Percentiles rank a stretch among this genome's conserved stretches.
Evolutionary conservation across 2,329 filamentous ascomycete genomes (phyloP).

Genomic region (Fusarium phyllophilum): DNA sequence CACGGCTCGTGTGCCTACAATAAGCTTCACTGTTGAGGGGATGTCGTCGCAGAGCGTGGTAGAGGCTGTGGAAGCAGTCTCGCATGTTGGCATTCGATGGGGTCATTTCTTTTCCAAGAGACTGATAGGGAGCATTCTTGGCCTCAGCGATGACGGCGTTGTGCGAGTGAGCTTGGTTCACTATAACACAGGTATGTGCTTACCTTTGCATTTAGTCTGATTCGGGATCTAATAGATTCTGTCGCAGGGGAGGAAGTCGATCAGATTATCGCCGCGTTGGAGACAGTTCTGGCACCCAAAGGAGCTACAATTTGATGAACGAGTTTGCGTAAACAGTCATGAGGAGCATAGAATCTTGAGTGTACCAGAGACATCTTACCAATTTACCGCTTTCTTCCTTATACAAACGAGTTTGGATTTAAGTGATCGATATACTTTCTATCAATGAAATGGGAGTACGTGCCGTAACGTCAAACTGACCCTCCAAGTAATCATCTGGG

Average conservation of each 20-base stretch:
- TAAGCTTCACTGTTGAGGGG: neutral
- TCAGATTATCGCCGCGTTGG: neutral
- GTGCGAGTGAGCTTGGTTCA: conserved; percentile 1
- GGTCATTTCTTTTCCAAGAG: conserved; percentile 6
- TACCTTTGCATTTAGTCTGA: neutral
- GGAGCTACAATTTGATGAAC: neutral
- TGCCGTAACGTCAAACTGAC: no score
- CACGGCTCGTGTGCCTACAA: neutral
- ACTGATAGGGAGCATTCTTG: neutral
- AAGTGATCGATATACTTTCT: no score
- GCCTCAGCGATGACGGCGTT: neutral
- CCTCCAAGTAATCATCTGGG: no score
- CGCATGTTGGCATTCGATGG: neutral
- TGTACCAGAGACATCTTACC: no score
- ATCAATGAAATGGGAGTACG: no score
- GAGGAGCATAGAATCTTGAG: no score
- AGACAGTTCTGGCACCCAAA: neutral
- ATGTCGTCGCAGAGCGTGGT: neutral
- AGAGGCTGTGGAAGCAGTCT: neutral
- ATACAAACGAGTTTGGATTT: no score
- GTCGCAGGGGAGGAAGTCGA: neutral
- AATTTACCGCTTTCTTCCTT: no score
- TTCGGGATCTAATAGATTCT: neutral
- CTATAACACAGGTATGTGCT: neutral
- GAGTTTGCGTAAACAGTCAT: no score